phyloP scores from a whole-genome alignment of 495 filamentous ascomycete species.

The Gamarada debralockiae region DNA sequence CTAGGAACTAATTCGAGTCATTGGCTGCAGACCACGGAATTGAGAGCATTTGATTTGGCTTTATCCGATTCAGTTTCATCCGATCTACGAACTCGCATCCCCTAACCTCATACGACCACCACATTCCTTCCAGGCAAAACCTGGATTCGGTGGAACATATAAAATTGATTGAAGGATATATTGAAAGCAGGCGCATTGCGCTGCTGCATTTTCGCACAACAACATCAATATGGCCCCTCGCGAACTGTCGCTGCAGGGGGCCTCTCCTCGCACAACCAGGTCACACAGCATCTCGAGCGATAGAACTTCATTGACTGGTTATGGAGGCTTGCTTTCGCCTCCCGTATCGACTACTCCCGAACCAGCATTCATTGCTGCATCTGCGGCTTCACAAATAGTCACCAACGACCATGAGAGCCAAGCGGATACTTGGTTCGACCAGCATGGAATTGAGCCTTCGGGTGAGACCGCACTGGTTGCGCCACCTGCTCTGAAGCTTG shows the following conservation, averaged over 20 bases:
- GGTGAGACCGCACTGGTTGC: conserved; percentile 71
- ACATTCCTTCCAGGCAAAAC: not conserved
- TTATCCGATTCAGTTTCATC: not conserved
- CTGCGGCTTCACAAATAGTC: conserved; percentile 88
- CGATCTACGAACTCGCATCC: not conserved
- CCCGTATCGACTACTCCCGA: conserved; percentile 66
- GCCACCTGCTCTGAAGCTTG: conserved; percentile 65
- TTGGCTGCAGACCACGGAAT: not conserved
- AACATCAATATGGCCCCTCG: conserved; percentile 8
- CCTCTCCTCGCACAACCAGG: conserved; percentile 9
- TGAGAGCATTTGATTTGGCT: not conserved
- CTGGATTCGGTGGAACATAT: not conserved
- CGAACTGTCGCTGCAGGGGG: conserved; percentile 4
- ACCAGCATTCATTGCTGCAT: conserved; percentile 83
- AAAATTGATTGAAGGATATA: conserved; percentile 1
- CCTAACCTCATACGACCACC: not conserved
- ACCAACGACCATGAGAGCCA: conserved; percentile 80
- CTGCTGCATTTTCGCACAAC: not conserved
- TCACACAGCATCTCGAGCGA: conserved; percentile 55
- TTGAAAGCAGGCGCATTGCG: not conserved
- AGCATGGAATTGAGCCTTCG: conserved; percentile 58
- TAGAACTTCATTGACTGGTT: conserved; percentile 38
- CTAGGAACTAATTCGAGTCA: not conserved
- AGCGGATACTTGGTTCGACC: conserved; percentile 59
- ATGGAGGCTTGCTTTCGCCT: conserved; percentile 52